Conservation (phyloP, 768 basidiomycete species). For the Xerocomus potaroensis region DNA sequence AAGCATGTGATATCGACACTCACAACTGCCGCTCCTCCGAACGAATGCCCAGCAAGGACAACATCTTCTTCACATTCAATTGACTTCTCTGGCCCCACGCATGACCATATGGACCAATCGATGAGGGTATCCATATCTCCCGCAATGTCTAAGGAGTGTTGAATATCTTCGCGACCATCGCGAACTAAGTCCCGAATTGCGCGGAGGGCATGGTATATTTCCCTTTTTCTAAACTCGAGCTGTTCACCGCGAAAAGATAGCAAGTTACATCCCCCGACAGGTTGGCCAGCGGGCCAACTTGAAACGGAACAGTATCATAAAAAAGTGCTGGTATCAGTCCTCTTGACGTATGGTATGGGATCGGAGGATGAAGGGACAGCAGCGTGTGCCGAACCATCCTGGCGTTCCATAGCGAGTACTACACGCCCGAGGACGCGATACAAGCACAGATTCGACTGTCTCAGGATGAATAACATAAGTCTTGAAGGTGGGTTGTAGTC, state of each 20-base stretch:
- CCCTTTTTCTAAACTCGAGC: slow-evolving; percentile 61
- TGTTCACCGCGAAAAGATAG: slow-evolving; percentile 63
- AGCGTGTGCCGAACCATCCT: slow-evolving; percentile 70
- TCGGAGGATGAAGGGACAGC: slow-evolving; percentile 35
- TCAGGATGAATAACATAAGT: not conserved
- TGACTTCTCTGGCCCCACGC: slow-evolving; percentile 15
- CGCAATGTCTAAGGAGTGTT: slow-evolving; percentile 34
- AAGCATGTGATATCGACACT: slow-evolving; percentile 15
- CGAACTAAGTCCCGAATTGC: slow-evolving; percentile 53
- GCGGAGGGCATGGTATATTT: slow-evolving; percentile 62
- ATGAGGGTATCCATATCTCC: slow-evolving; percentile 35
- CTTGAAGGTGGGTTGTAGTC: not conserved
- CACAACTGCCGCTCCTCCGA: slow-evolving; percentile 53
- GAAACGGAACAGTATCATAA: too few relatives aligned
- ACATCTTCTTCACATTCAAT: slow-evolving; percentile 35
- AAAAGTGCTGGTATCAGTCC: too few relatives aligned
- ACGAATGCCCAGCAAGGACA: slow-evolving; percentile 49
- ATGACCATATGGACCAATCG: slow-evolving; percentile 42
- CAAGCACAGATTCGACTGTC: slow-evolving; percentile 64
- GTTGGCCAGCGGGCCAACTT: slow-evolving; percentile 24
- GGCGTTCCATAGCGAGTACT: slow-evolving; percentile 79
- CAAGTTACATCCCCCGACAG: slow-evolving; percentile 24
- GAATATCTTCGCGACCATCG: slow-evolving; percentile 21
- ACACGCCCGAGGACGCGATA: slow-evolving; percentile 77
- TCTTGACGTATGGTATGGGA: slow-evolving; percentile 49